Evolutionary conservation across 768 basidiomycete genomes (phyloP).

Genomic region (Serendipita sp.): DNA sequence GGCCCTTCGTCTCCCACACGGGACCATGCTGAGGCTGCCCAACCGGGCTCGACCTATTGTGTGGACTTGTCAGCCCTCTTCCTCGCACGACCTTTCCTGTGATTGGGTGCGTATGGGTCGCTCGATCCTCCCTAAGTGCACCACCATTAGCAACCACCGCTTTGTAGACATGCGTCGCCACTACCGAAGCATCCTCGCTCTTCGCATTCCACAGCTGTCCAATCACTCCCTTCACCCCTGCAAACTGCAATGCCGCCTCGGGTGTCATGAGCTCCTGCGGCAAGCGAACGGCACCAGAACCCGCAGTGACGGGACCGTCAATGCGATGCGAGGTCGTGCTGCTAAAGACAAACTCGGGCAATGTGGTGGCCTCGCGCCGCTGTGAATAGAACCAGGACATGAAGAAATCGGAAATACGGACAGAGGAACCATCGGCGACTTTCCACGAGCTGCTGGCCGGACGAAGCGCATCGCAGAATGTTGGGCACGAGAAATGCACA

Average conservation of each 20-base stretch:
- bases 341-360: background rate
- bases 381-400: background rate
- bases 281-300: background rate
- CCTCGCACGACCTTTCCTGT: background rate
- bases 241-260: constrained; percentile 3
- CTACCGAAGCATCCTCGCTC: background rate
- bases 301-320: background rate
- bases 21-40: background rate
- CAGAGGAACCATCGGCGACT: background rate
- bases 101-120: background rate
- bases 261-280: constrained; percentile 5
- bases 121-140: background rate
- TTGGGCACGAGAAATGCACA: constrained; percentile 1
- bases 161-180: background rate
- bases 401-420: background rate
- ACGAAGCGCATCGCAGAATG: background rate
- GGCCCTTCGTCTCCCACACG: background rate
- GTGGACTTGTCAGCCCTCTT: background rate
- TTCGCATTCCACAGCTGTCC: background rate
- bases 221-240: background rate
- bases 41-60: background rate
- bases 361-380: background rate
- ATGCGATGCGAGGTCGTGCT: background rate
- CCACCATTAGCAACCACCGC: background rate
- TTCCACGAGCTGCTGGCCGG: background rate